Conservation (phyloP, 768 basidiomycete species). For the Psilocybe sp. region DNA sequence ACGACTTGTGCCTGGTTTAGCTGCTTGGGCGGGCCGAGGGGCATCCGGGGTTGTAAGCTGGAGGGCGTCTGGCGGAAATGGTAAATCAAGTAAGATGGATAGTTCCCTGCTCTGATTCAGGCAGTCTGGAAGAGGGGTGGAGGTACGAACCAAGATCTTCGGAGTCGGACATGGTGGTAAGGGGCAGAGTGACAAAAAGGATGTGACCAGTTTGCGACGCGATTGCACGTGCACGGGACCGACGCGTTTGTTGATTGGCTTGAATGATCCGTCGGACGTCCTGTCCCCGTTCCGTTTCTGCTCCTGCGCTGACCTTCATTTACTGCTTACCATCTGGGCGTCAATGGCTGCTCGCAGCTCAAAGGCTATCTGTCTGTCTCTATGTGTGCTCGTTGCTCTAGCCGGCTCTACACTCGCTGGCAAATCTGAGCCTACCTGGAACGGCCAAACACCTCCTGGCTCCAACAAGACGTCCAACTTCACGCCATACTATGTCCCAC, state of each 20-base stretch:
- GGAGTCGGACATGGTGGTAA: constrained; percentile 16
- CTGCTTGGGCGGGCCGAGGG: not conserved
- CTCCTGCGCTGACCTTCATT: no score
- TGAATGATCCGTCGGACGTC: no score
- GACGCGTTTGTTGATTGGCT: constrained; percentile 5
- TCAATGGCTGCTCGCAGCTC: no score
- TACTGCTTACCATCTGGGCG: no score
- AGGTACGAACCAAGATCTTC: constrained; percentile 16
- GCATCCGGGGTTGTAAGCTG: constrained; percentile 9
- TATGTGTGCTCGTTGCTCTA: no score
- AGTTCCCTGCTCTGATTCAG: not conserved
- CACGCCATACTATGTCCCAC: constrained; percentile 71
- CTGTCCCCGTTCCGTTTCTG: no score
- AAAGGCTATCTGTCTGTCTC: no score
- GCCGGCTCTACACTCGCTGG: no score
- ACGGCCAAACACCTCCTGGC: constrained; percentile 55
- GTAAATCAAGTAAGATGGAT: not conserved
- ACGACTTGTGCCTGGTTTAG: constrained; percentile 11
- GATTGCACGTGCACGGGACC: constrained; percentile 7
- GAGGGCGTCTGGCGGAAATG: constrained; percentile 3
- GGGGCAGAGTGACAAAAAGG: constrained; percentile 13
- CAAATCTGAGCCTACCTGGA: constrained; percentile 57
- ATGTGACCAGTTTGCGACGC: constrained; percentile 14
- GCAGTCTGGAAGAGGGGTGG: not conserved
- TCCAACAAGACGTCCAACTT: constrained; percentile 46